Base-by-base conservation (phyloP, 1,139 yeast genomes). In the Candida tropicalis region DNA sequence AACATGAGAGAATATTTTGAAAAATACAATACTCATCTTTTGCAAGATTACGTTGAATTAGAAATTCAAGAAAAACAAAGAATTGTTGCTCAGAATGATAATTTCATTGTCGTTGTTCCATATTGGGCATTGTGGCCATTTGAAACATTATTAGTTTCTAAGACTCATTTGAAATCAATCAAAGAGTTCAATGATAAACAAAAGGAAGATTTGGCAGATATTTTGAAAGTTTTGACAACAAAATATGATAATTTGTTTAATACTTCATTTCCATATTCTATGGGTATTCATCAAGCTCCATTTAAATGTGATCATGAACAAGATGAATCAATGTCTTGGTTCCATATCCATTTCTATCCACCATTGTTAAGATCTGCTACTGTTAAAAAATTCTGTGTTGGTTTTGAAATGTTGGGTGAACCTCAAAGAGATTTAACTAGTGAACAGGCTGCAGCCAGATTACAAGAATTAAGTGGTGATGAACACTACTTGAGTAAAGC, bases 81-180 rank as follows among this genome's bases (percentile, higher is more conserved):
- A 48, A 56, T 82, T 35, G 83, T 85, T 8, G 69, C 74, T 24
- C 73, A 77, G 46, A 85, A 84, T 56, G 87, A 79, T 49, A 70
- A 81, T 2, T 85, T 85, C 51, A 56, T 84, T 29, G 87, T 78
- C n/a, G 81, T 84, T 12, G 89, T 85, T 11, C 91, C 93, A 39
- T 85, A 81, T 63, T 85, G 93, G 93, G 93, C 91, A 3, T 73
- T 82, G 39, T 85, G 93, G 91, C 93, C 93, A 6, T 85, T 83
- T 60, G 90, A 85, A 62, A 81, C 87, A 5, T 65, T 85, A 63
- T 68, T 85, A 32, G 65, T 84, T 8, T 60, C 88, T 18, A 79
- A 80, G 54, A 65, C 68, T 28, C 84, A 81, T 48, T 65, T 82
- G 44, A 65, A 74, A 27, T 78, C 83, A 20, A 59, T 84, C 16